A percentile compares a stretch with the other conserved stretches of the same genome.
These are phyloP conservation scores for Chalciporus sphaerocephalus DNA, from an alignment of 768 basidiomycete genomes.

Conservation along the genomic window DNA sequence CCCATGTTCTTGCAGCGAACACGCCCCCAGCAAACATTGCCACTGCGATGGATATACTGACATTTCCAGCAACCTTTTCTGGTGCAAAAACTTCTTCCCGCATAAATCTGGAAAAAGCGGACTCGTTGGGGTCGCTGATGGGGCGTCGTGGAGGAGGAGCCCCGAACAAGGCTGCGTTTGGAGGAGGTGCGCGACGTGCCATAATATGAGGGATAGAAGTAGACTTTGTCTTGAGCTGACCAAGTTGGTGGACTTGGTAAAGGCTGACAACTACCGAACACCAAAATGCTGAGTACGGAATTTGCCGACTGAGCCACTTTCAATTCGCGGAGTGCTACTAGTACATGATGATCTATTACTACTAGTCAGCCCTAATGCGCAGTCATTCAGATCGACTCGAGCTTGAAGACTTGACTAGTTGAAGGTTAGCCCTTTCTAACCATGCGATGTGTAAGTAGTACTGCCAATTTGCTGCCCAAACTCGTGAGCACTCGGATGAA, in stretches of 20 bases:
- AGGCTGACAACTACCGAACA: too few species aligned
- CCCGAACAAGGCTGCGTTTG: constrained; percentile 50
- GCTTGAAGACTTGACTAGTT: too few species aligned
- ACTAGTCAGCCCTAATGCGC: too few species aligned
- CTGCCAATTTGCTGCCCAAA: too few species aligned
- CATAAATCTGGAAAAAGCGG: constrained; percentile 49
- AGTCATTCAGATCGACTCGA: too few species aligned
- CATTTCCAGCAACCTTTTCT: constrained; percentile 71
- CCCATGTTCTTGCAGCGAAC: constrained; percentile 68
- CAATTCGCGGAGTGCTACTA: not conserved
- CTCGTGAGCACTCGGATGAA: too few species aligned
- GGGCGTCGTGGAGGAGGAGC: constrained; percentile 38
- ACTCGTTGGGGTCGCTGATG: constrained; percentile 57
- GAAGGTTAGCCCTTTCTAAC: too few species aligned
- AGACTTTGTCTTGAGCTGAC: not conserved
- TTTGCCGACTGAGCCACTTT: not conserved
- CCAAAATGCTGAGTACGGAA: too few species aligned
- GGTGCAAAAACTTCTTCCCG: constrained; percentile 66
- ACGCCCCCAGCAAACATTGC: constrained; percentile 69
- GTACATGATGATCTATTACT: too few species aligned
- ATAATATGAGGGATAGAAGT: constrained; percentile 34
- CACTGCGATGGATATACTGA: constrained; percentile 63
- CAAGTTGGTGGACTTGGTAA: too few species aligned
- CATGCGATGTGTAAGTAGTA: too few species aligned
- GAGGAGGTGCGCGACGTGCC: constrained; percentile 67